These are phyloP conservation scores for Waltiozyma sp. DNA, from an alignment of 1,139 yeast genomes.

Conservation along the genomic window DNA sequence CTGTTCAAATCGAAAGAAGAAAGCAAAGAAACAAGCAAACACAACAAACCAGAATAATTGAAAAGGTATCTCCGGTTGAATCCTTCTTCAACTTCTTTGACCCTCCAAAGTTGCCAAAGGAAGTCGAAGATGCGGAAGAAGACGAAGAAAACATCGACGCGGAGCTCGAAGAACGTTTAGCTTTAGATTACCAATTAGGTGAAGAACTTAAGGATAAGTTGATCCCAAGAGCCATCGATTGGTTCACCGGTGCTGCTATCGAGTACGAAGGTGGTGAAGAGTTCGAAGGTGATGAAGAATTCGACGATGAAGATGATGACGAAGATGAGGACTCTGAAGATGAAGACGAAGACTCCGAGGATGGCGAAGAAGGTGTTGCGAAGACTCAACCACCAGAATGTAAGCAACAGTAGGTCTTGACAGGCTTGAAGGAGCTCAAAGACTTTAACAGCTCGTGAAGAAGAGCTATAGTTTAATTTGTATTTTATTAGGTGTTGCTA, in stretches of 20 bases:
- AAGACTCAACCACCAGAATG: slow-evolving; percentile 70
- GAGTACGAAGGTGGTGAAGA: slow-evolving; percentile 44
- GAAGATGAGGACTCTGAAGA: slow-evolving; percentile 18
- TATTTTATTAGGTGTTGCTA: too few species aligned
- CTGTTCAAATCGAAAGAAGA: slow-evolving; percentile 83
- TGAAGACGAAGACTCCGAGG: slow-evolving; percentile 9
- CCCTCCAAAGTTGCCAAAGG: slow-evolving; percentile 75
- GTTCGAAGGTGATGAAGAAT: slow-evolving; percentile 28
- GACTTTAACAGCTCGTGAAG: too few species aligned
- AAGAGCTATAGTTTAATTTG: too few species aligned
- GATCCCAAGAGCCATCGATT: slow-evolving; percentile 91
- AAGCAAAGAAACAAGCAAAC: slow-evolving; percentile 97
- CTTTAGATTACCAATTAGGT: slow-evolving; percentile 89
- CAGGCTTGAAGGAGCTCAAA: too few species aligned
- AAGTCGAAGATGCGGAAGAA: slow-evolving; percentile 35
- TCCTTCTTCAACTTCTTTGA: slow-evolving; percentile 93
- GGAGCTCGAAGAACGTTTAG: slow-evolving; percentile 75
- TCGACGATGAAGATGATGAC: slow-evolving; percentile 24
- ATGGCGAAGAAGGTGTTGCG: slow-evolving; percentile 14
- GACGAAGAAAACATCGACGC: slow-evolving; percentile 48
- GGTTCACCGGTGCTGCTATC: slow-evolving; percentile 98
- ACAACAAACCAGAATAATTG: slow-evolving; percentile 92
- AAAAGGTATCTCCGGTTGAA: slow-evolving; percentile 84
- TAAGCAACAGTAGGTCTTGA: slow-evolving; percentile 40
- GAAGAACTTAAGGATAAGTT: slow-evolving; percentile 93